These are phyloP conservation scores for Herpetospermum pedunculosum DNA, from an alignment of 306 rosid species.

Conservation along the genomic window DNA sequence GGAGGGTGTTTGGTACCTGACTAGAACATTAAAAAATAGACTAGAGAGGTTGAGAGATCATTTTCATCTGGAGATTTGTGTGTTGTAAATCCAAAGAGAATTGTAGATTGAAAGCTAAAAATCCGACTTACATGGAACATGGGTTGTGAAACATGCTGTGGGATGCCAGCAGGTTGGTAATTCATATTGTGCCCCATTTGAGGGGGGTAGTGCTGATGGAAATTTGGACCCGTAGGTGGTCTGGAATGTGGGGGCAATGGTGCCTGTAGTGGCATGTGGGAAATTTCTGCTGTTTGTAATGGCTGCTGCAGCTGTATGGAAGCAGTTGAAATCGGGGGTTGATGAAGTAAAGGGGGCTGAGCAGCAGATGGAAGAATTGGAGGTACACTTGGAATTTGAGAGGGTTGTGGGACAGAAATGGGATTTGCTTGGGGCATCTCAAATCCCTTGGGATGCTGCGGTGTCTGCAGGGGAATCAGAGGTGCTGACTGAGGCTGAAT, in stretches of 20 bases:
- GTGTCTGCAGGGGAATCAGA: slow-evolving; percentile 42
- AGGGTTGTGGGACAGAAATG: slow-evolving; percentile 44
- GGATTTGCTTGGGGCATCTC: slow-evolving; percentile 40
- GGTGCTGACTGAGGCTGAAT: slow-evolving; percentile 55
- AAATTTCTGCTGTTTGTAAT: slow-evolving; percentile 52
- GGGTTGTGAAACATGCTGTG: slow-evolving; percentile 64
- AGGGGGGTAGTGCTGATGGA: slow-evolving; percentile 66
- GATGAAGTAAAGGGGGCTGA: slow-evolving; percentile 58
- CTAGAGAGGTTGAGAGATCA: not conserved
- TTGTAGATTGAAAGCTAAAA: slow-evolving; percentile 12
- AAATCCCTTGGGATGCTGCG: slow-evolving; percentile 66
- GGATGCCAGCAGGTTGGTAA: slow-evolving; percentile 56
- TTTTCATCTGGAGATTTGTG: not conserved
- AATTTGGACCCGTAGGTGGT: slow-evolving; percentile 43
- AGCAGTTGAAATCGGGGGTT: slow-evolving; percentile 38
- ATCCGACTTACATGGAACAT: slow-evolving; percentile 73
- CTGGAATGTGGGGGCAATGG: slow-evolving; percentile 74
- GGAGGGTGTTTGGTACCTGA: slow-evolving; percentile 57
- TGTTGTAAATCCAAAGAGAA: not conserved
- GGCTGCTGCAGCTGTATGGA: slow-evolving; percentile 62
- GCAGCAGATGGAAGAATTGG: slow-evolving; percentile 51
- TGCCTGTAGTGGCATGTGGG: slow-evolving; percentile 58
- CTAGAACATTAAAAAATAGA: slow-evolving; percentile 35
- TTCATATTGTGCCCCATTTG: slow-evolving; percentile 55
- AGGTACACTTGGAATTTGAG: slow-evolving; percentile 57